Evolutionary conservation across 2,329 filamentous ascomycete species (phyloP).

Genomic region (Blastomyces parvus): DNA sequence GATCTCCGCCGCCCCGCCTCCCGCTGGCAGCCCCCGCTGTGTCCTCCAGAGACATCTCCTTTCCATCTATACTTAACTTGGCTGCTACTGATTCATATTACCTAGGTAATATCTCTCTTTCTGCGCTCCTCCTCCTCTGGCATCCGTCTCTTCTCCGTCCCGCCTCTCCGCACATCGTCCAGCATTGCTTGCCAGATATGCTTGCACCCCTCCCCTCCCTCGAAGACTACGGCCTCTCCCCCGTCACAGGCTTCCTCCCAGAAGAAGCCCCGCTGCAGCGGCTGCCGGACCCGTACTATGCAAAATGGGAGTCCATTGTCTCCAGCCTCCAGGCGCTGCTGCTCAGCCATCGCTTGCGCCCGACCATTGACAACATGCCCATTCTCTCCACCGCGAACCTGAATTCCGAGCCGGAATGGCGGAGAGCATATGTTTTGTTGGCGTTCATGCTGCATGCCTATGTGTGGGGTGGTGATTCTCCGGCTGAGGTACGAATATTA

Average conservation of each 20-base stretch:
- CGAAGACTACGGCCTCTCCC: conserved; percentile 61
- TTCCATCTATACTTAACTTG: too few relatives aligned
- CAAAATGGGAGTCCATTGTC: conserved; percentile 82
- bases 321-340: conserved; percentile 80
- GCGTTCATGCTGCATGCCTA: conserved; percentile 76
- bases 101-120: too few relatives aligned
- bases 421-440: conserved; percentile 70
- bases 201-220: conserved; percentile 43
- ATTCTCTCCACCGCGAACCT: conserved; percentile 75
- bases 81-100: too few relatives aligned
- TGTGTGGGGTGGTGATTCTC: conserved; percentile 74
- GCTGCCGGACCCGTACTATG: conserved; percentile 84
- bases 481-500: conserved; percentile 55
- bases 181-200: conserved; percentile 25
- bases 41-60: too few relatives aligned
- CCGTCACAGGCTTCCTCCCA: conserved; percentile 75
- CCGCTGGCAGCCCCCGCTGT: too few relatives aligned
- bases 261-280: conserved; percentile 66
- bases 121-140: too few relatives aligned
- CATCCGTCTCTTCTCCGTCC: too few relatives aligned
- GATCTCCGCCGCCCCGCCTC: too few relatives aligned
- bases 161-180: too few relatives aligned
- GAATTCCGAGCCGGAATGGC: conserved; percentile 80
- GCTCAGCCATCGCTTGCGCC: conserved; percentile 71
- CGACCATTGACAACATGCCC: conserved; percentile 69